These are phyloP conservation scores for Trypanosomatidae sp. DNA, from an alignment of 208 protist genomes.

Conservation along the genomic window DNA sequence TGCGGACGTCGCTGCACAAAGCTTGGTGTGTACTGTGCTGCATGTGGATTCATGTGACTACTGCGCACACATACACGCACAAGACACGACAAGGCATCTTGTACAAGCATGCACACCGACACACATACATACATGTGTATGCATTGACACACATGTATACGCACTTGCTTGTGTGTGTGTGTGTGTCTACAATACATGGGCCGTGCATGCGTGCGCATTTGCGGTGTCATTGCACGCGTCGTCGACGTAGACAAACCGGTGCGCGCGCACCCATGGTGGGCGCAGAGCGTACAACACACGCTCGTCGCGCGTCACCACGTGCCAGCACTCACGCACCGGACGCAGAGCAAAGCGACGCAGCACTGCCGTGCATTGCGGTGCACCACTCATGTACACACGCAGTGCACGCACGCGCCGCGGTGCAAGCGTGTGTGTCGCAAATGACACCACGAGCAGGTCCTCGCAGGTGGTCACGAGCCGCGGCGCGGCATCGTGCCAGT, in stretches of 20 bases:
- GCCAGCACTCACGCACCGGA: constrained; percentile 76
- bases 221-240: no score
- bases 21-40: no score
- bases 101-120: no score
- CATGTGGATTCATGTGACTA: no score
- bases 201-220: no score
- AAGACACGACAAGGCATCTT: no score
- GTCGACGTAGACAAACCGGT: constrained; percentile 51
- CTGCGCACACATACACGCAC: no score
- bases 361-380: constrained; percentile 34
- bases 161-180: no score
- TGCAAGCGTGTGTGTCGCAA: constrained; percentile 24
- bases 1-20: no score
- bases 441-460: constrained; percentile 83
- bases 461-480: constrained; percentile 78
- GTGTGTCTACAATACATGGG: no score
- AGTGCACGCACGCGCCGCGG: constrained; percentile 23
- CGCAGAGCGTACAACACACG: constrained; percentile 81
- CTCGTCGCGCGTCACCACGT: constrained; percentile 69
- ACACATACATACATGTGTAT: no score
- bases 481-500: constrained; percentile 63
- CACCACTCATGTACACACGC: constrained; percentile 74
- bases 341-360: constrained; percentile 47
- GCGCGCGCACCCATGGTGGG: constrained; percentile 72
- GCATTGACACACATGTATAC: no score